A percentile compares a stretch with the other conserved stretches of the same genome.
phyloP scores from a whole-genome alignment of 345 rosid genomes.

The Hibiscus tridactylites region DNA sequence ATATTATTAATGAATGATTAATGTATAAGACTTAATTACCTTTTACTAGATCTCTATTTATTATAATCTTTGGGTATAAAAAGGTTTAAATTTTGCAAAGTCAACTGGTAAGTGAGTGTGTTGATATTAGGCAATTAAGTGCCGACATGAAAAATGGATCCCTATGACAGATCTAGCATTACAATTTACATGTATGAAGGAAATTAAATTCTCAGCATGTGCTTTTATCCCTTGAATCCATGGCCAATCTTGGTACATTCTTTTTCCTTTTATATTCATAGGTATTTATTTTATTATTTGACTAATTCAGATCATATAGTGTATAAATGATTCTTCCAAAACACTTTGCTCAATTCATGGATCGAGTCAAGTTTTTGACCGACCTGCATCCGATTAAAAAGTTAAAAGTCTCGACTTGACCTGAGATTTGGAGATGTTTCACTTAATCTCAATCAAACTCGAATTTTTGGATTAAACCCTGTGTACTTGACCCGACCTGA shows the following conservation, averaged over 20 bases:
- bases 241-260: neutral
- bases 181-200: neutral
- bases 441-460: too few relatives aligned
- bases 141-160: neutral
- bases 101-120: neutral
- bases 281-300: too few relatives aligned
- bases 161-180: neutral
- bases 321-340: too few relatives aligned
- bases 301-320: too few relatives aligned
- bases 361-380: too few relatives aligned
- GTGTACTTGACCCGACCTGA: too few relatives aligned
- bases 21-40: neutral
- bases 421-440: too few relatives aligned
- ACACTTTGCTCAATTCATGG: too few relatives aligned
- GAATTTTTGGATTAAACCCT: too few relatives aligned
- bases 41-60: neutral
- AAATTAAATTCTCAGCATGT: neutral
- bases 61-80: neutral
- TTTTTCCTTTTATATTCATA: neutral
- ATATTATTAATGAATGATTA: neutral
- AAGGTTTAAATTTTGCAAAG: neutral
- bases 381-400: too few relatives aligned
- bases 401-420: too few relatives aligned
- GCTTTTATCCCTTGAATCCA: neutral
- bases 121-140: neutral